These are phyloP conservation scores for Pyrenula aspistea DNA, from an alignment of 495 filamentous ascomycete genomes.

Conservation along the genomic window DNA sequence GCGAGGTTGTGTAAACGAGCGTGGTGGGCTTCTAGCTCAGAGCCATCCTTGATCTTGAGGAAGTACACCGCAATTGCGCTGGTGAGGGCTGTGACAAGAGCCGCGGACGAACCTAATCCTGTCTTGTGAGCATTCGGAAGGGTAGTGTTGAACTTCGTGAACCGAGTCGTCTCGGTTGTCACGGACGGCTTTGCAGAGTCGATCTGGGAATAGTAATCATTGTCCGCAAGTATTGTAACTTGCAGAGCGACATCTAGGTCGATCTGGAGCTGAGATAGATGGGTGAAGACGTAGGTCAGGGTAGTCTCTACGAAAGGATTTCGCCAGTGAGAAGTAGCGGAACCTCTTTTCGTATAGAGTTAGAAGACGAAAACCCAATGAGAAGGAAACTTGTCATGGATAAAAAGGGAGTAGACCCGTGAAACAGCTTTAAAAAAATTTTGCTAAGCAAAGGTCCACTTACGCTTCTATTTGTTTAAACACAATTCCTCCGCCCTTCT, in stretches of 20 bases:
- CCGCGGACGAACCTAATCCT: slow-evolving; percentile 88
- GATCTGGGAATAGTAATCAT: slow-evolving; percentile 88
- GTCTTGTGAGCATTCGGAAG: slow-evolving; percentile 83
- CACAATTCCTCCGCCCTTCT: slow-evolving; percentile 60
- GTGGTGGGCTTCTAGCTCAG: slow-evolving; percentile 7
- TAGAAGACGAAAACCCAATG: slow-evolving; percentile 2
- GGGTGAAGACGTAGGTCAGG: slow-evolving; percentile 70
- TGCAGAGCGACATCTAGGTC: slow-evolving; percentile 51
- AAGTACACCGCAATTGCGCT: slow-evolving; percentile 49
- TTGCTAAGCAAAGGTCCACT: no score
- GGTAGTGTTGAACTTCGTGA: slow-evolving; percentile 66
- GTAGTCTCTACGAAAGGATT: slow-evolving; percentile 91
- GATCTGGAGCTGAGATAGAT: slow-evolving; percentile 40
- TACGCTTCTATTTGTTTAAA: slow-evolving; percentile 72
- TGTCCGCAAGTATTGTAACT: slow-evolving; percentile 86
- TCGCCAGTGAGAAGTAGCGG: slow-evolving; percentile 1
- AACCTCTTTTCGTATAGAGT: neutral
- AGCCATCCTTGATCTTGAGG: slow-evolving; percentile 38
- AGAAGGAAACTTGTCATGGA: slow-evolving; percentile 3
- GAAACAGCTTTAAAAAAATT: no score
- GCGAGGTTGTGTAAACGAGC: slow-evolving; percentile 74
- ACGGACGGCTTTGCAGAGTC: slow-evolving; percentile 17
- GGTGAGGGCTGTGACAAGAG: slow-evolving; percentile 83
- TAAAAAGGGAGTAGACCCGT: slow-evolving; percentile 2
- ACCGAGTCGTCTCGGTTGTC: slow-evolving; percentile 31